Percentiles rank a stretch among this genome's conserved stretches.
These are phyloP conservation scores for Claviceps arundinis DNA, from an alignment of 2,329 filamentous ascomycete genomes.

Conservation along the genomic window DNA sequence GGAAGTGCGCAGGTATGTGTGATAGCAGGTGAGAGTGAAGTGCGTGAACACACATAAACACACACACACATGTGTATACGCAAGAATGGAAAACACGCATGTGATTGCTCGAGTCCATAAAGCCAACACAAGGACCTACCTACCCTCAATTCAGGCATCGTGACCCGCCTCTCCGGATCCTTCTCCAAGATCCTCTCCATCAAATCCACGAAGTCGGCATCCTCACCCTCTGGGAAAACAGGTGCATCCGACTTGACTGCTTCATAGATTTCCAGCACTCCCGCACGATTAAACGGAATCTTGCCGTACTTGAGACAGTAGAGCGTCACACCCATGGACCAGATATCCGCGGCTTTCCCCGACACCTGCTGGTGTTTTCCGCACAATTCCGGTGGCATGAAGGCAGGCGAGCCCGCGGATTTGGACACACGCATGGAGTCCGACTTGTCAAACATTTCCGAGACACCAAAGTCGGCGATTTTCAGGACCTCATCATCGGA, in stretches of 20 bases:
- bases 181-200: constrained; percentile 69
- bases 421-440: constrained; percentile 84
- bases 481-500: constrained; percentile 90
- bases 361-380: constrained; percentile 77
- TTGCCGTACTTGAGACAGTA: constrained; percentile 84
- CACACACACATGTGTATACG: too few relatives aligned
- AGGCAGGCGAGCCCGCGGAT: constrained; percentile 87
- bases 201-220: constrained; percentile 59
- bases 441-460: constrained; percentile 87
- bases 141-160: constrained; percentile 70
- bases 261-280: constrained; percentile 77
- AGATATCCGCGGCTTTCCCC: constrained; percentile 84
- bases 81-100: neutral
- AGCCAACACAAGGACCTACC: constrained; percentile 17
- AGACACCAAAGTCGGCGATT: constrained; percentile 97
- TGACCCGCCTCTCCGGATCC: constrained; percentile 69
- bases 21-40: too few relatives aligned
- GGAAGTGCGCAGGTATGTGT: too few relatives aligned
- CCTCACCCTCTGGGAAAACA: constrained; percentile 47
- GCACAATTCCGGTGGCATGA: constrained; percentile 86
- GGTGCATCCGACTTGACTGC: constrained; percentile 64
- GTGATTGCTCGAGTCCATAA: neutral
- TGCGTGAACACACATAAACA: too few relatives aligned
- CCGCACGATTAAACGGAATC: constrained; percentile 71
- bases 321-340: constrained; percentile 94